Base-by-base conservation (phyloP, 164 flowering plant species). In the Kingdonia uniflora region DNA sequence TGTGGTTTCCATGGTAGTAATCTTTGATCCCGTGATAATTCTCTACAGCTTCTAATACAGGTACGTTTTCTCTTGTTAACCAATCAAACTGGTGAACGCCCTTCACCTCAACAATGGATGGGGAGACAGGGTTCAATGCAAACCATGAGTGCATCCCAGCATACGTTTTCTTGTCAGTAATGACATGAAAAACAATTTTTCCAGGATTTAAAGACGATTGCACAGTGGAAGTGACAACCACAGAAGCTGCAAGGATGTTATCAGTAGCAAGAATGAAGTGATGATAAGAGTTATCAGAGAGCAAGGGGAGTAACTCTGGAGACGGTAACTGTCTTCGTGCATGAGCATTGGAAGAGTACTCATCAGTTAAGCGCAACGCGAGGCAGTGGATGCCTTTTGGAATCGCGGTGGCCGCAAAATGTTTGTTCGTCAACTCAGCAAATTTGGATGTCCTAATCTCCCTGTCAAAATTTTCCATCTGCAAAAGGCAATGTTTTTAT, bases 121-220 rank as follows among this genome's bases (percentile, higher is more conserved):
- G 95, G 47, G 76, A 66, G 35, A 74, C 62, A 14, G 99, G 79
- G 58, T 94, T 82, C 17, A 94, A 59, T 21, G 99, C 97, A 74
- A 94, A 94, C 99, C 99, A 94, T 16, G 99, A 82, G 62, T 92
- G 96, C 96, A 88, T 92, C 19, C 87, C 91, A 14, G 96, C 89
- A 69, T 88, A 92, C 14, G 99, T 92, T 74, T 92, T 92, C 81
- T 86, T 88, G 67, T 92, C 99, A 22, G 99, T 92, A 55, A 92
- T 84, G 54, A 92, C 76, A 76, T 92, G 99, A 55, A 92, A 86
- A 57, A 92, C 87, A 19, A 89, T 73, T 58, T 81, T 88, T 53
- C 79, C 92, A 62, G 99, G 97, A 48, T 68, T 70, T 25, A 55
- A 52, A 48, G 86, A 76, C 42, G 95, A 76, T 66, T 74, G 80